Conservation (phyloP, 2,329 filamentous ascomycete genomes). For the Trichoderma breve region DNA sequence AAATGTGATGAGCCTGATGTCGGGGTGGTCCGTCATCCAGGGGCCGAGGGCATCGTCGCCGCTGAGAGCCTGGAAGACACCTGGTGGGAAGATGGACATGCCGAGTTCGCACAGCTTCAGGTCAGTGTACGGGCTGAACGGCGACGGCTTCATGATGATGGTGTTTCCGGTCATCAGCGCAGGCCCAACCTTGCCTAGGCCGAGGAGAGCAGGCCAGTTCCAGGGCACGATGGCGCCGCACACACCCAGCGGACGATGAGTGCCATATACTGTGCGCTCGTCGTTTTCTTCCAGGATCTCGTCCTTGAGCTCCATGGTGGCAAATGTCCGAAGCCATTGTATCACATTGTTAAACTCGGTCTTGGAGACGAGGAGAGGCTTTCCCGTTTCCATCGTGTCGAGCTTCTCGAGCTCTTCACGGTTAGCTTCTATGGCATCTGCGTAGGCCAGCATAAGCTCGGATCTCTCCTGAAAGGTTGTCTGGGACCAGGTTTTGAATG, state of each 20-base stretch:
- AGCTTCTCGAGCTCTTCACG: conserved; percentile 26
- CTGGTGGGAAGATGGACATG: conserved; percentile 56
- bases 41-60: conserved; percentile 61
- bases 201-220: conserved; percentile 47
- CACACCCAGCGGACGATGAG: conserved; percentile 38
- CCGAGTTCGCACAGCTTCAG: conserved; percentile 60
- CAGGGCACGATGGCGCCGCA: conserved; percentile 50
- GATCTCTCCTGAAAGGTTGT: conserved; percentile 28
- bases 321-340: conserved; percentile 30
- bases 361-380: conserved; percentile 23
- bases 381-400: conserved; percentile 28
- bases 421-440: conserved; percentile 30
- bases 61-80: conserved; percentile 59
- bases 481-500: conserved; percentile 33
- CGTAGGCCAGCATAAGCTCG: conserved; percentile 27
- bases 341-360: conserved; percentile 26
- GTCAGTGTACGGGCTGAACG: conserved; percentile 55
- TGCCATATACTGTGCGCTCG: conserved; percentile 22
- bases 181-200: conserved; percentile 53
- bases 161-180: conserved; percentile 56
- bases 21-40: conserved; percentile 56
- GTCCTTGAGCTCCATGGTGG: conserved; percentile 34
- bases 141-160: conserved; percentile 57
- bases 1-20: conserved; percentile 63
- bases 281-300: conserved; percentile 39